These are phyloP conservation scores for Dipodascus albidus DNA, from an alignment of 805 yeast genomes.

Conservation along the genomic window DNA sequence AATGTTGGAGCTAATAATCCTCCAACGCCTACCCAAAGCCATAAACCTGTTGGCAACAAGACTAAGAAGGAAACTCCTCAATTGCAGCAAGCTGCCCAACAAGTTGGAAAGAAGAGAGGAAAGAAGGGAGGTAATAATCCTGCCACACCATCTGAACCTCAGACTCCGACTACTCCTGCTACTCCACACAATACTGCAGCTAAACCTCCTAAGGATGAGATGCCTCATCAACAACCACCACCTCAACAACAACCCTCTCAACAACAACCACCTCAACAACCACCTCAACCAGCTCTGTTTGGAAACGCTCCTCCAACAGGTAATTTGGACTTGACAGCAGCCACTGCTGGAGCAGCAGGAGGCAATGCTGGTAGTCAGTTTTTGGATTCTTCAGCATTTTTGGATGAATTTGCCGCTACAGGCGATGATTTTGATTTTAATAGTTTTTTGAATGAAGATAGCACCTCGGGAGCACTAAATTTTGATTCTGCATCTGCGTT, in stretches of 20 bases:
- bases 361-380: slow-evolving; percentile 17
- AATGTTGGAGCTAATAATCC: slow-evolving; percentile 11
- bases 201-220: not conserved
- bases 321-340: slow-evolving; percentile 1
- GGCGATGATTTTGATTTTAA: slow-evolving; percentile 32
- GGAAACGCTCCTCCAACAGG: not conserved
- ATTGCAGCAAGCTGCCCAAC: not conserved
- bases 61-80: slow-evolving; percentile 13
- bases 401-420: slow-evolving; percentile 17
- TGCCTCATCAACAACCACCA: not conserved
- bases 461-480: slow-evolving; percentile 10
- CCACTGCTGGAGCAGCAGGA: slow-evolving; percentile 4
- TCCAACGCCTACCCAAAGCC: slow-evolving; percentile 16
- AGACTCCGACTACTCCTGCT: slow-evolving; percentile 32
- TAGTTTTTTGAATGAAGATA: slow-evolving; percentile 32
- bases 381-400: slow-evolving; percentile 24
- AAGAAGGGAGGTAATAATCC: slow-evolving; percentile 14
- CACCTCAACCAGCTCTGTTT: not conserved
- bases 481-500: slow-evolving; percentile 10
- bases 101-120: slow-evolving; percentile 14
- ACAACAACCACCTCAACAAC: not conserved
- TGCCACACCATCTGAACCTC: slow-evolving; percentile 28
- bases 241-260: not conserved
- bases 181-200: slow-evolving; percentile 27
- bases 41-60: slow-evolving; percentile 10